Percentiles rank a stretch among this genome's conserved stretches.
These are phyloP conservation scores for Fusarium multiceps DNA, from an alignment of 2,329 filamentous ascomycete genomes.

Conservation along the genomic window DNA sequence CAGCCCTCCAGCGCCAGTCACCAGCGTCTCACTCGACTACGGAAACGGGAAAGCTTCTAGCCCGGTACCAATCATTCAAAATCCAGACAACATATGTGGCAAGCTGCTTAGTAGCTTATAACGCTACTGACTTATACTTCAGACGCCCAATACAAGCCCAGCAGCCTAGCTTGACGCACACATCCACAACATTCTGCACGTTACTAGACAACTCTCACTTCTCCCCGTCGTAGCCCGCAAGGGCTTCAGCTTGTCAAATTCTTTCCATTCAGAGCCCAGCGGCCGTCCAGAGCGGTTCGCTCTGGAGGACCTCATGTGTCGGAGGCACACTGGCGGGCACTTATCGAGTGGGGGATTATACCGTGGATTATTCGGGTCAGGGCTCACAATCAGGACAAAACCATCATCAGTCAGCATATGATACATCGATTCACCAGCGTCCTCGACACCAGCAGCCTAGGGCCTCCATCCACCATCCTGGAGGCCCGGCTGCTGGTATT, in stretches of 20 bases:
- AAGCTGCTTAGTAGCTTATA: conserved; percentile 41
- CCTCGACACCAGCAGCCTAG: conserved; percentile 56
- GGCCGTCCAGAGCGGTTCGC: conserved; percentile 79
- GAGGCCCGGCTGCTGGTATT: conserved; percentile 55
- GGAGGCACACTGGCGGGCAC: conserved; percentile 78
- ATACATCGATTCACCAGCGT: conserved; percentile 55
- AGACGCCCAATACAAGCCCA: conserved; percentile 37
- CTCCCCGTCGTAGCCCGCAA: conserved; percentile 61
- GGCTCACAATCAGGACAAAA: conserved; percentile 72
- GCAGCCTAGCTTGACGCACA: conserved; percentile 37
- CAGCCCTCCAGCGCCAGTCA: conserved; percentile 40
- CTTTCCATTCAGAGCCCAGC: conserved; percentile 71
- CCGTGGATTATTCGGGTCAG: conserved; percentile 79
- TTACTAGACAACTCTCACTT: conserved; percentile 40
- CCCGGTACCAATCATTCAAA: conserved; percentile 42
- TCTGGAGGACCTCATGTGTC: conserved; percentile 81
- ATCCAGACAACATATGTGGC: conserved; percentile 44
- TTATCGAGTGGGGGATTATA: conserved; percentile 78
- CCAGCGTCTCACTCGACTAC: conserved; percentile 43
- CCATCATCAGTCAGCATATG: conserved; percentile 73
- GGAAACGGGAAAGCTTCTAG: conserved; percentile 46
- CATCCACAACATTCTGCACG: conserved; percentile 44
- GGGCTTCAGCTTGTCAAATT: conserved; percentile 66
- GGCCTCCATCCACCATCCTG: conserved; percentile 61
- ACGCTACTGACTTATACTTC: conserved; percentile 44